Conservation (phyloP, 345 rosid species). For the Eucalyptus cloeziana region DNA sequence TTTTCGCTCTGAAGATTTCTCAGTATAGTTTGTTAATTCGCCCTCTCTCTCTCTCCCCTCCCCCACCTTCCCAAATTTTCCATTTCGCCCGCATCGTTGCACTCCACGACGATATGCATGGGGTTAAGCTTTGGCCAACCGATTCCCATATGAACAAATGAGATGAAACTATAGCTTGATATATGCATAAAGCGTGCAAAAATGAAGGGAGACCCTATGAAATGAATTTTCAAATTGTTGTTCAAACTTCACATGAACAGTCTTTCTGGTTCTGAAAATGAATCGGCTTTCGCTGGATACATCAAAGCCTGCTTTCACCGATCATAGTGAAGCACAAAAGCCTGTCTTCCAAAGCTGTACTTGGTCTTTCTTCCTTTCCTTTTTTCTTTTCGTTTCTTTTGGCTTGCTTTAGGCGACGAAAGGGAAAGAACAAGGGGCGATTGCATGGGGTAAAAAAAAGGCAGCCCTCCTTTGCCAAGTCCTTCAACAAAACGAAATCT, state of each 20-base stretch:
- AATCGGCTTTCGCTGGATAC: not conserved
- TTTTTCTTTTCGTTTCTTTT: not conserved
- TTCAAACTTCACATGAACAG: not conserved
- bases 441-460: not conserved
- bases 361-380: not conserved
- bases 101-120: not conserved
- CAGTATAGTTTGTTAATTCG: not conserved
- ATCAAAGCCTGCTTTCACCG: not conserved
- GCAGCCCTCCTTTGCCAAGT: conserved; percentile 6
- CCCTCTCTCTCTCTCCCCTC: too few species aligned
- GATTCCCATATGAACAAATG: not conserved
- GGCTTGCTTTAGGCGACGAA: not conserved
- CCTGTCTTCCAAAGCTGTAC: not conserved
- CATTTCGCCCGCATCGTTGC: not conserved
- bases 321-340: not conserved
- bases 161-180: not conserved
- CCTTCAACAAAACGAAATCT: not conserved
- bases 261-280: not conserved
- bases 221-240: not conserved
- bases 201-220: not conserved
- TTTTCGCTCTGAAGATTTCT: not conserved
- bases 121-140: not conserved
- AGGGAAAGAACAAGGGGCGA: not conserved
- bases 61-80: not conserved
- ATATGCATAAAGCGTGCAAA: not conserved